Base-by-base conservation (phyloP, 371 early-diverging fungal genomes). In the Funneliformis caledonium region DNA sequence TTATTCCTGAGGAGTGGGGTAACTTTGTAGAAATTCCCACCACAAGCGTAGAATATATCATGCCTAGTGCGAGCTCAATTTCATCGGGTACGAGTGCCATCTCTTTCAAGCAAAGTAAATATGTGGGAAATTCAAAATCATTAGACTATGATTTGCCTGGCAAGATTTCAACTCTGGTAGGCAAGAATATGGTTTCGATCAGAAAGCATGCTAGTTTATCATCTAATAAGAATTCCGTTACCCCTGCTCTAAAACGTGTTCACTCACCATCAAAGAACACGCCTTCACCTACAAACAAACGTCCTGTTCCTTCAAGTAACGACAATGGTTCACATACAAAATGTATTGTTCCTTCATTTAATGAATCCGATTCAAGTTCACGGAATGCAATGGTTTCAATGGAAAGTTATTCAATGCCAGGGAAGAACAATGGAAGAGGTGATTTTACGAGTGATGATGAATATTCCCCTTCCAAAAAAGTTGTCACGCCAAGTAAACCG, bases 1-100 rank as follows among this genome's bases (percentile, higher is more conserved):
- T 76, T 60, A 76, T 61, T 16, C 76, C 76, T 42, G 76, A 76
- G 1, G 76, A 76, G 10, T 61, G 59, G 76, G 12, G 22, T 26
- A 47, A 50, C 11, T 19, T 22, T 19, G 45, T 22, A n/a, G 45
- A 70, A 70, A 33, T 42, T 10, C 42, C 72, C 4, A 6, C 47
- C 4, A 19, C 56, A 5, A 56, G 56, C 56, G 56, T 56, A 56
- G 56, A 56, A 56, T 56, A 19, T 56, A 52, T 52, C 16, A 52
- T 52, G 52, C 52, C 52, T 52, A 52, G 52, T 14, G 16, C 52
- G 14, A 52, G 52, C 16, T 52, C 52, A 16, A 52, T 52, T 14
- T 52, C 52, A 52, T 3, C 52, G 0, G 16, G 52, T 3, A 52
- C 52, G 16, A 56, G 19, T 56, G 2, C 56, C 12, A 56, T 56